Base-by-base conservation (phyloP, 2,329 filamentous ascomycete species). In the Beauveria brongniartii region DNA sequence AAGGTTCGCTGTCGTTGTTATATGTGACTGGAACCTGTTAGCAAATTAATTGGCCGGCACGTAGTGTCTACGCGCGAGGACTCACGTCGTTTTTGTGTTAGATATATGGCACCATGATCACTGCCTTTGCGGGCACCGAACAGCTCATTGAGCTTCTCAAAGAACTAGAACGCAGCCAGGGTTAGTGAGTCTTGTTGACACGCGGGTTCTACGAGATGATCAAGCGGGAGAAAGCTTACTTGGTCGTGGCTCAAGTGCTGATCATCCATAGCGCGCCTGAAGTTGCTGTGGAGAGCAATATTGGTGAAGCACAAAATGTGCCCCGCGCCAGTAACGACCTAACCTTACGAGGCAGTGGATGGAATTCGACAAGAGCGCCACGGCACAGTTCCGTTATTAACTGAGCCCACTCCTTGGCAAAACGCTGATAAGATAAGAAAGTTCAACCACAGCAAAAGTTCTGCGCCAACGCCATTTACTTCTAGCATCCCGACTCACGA, bases 51-150 rank as follows among this genome's bases (percentile, higher is more conserved):
- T 3, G 3, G 18, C 10, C 1, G 26, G 47, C 14, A 50, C 1
- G 2, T 20, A 9, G 20, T 22, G 9, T 18, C 18, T 22, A 30
- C 56, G 22, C 52, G 22, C 47, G 7, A 14, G 12, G 70, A 14
- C 82, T 64, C 79, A 90, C 88, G 74, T 75, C 89, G 82, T 72
- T 93, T 93, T 71, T 95, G 90, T 56, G 83, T 87, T 62, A 95
- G 78, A 73, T 84, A 87, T 65, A 95, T 79, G 55, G 86, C 85
- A 67, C 89, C 89, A 73, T 91, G 87, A 68, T 88, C 83, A 71
- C 86, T 86, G 69, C 82, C 79, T 69, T 87, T 87, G 64, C 82
- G 82, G 65, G 80, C 73, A 64, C 83, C 79, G 75, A 94, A 89
- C 65, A 93, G 84, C 68, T 85, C 79, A 56, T 78, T 76, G 65